A percentile compares a stretch with the other conserved stretches of the same genome.
Conservation (phyloP, 2,329 filamentous ascomycete species). For the Ophiocordyceps polyrhachis-furcata region DNA sequence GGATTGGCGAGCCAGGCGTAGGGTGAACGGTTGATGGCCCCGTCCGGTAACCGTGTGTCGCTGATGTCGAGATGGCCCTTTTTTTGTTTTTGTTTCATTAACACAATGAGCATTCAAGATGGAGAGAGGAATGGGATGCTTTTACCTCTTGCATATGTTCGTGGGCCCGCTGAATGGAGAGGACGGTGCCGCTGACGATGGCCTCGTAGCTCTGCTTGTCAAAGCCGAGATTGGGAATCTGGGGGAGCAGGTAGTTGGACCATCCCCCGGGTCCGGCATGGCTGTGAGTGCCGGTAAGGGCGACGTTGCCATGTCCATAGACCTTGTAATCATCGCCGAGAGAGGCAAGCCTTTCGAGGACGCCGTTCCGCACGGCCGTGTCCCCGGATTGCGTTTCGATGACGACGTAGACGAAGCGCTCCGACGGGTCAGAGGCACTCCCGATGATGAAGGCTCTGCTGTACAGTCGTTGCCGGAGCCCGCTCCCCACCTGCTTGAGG, state of each 20-base stretch:
- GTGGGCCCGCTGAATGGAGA: constrained; percentile 71
- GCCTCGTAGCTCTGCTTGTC: constrained; percentile 73
- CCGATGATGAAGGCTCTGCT: constrained; percentile 43
- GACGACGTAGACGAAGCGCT: constrained; percentile 74
- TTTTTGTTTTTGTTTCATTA: background rate
- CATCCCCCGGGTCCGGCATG: constrained; percentile 84
- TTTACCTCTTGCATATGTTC: constrained; percentile 22
- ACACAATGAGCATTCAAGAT: background rate
- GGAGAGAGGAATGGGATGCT: background rate
- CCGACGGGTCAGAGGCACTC: constrained; percentile 44
- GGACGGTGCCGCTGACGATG: constrained; percentile 68
- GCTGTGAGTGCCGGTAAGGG: constrained; percentile 82
- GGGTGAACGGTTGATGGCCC: constrained; percentile 76
- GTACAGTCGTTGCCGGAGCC: background rate
- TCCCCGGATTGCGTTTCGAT: constrained; percentile 79
- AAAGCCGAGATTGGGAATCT: constrained; percentile 77
- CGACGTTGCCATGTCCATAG: constrained; percentile 67
- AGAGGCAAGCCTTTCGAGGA: constrained; percentile 51
- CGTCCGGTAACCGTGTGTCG: constrained; percentile 48
- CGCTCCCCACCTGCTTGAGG: constrained; percentile 54
- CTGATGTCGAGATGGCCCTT: constrained; percentile 53
- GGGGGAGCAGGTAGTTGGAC: constrained; percentile 85
- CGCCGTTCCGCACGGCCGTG: constrained; percentile 73
- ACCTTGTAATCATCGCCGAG: constrained; percentile 55
- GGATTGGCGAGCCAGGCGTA: constrained; percentile 83